Conservation (phyloP, 1,139 yeast species). For the Suhomyces wounanorum region DNA sequence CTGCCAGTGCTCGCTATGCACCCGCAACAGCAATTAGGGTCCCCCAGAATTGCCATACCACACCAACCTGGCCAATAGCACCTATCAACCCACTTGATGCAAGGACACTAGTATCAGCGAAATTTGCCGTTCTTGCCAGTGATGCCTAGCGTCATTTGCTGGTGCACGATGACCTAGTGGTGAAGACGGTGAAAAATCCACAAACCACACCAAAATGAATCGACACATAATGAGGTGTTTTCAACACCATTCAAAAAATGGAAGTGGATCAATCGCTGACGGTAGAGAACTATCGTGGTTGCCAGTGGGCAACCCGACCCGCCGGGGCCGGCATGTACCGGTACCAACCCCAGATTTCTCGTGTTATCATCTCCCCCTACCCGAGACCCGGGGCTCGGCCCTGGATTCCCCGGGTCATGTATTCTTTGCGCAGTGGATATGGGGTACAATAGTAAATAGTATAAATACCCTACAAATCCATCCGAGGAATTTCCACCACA, state of each 20-base stretch:
- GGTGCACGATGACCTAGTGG: no score
- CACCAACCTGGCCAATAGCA: no score
- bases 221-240: no score
- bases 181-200: no score
- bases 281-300: background rate
- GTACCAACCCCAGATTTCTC: background rate
- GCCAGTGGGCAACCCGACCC: background rate
- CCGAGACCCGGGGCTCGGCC: constrained; percentile 6
- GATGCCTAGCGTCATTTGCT: no score
- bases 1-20: background rate
- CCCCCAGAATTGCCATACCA: background rate
- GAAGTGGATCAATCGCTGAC: no score
- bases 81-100: no score
- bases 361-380: background rate
- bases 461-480: constrained; percentile 1
- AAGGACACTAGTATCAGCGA: no score
- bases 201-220: no score
- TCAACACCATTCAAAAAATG: no score
- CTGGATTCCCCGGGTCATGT: constrained; percentile 9
- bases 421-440: constrained; percentile 4
- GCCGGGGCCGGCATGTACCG: background rate
- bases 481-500: background rate
- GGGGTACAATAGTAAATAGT: constrained; percentile 4
- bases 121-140: no score
- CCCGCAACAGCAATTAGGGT: background rate